Percentiles rank a stretch among this genome's conserved stretches.
These are phyloP conservation scores for Escallonia rubra DNA, from an alignment of 129 eudicot genomes.

Conservation along the genomic window DNA sequence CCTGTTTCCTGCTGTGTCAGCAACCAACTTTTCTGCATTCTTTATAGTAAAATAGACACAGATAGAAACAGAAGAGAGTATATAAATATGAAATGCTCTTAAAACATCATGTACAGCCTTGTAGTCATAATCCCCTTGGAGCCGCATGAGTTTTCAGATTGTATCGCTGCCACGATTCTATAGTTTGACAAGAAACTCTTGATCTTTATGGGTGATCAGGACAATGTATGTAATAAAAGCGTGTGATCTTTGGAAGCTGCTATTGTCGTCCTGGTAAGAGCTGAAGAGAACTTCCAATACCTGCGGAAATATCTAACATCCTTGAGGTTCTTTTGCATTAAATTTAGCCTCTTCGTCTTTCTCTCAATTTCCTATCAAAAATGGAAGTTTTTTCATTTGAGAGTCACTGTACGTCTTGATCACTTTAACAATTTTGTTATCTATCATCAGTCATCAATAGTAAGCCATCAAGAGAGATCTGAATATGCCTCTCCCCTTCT, in stretches of 20 bases:
- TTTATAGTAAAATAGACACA: background rate
- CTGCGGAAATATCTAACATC: background rate
- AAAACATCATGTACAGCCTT: background rate
- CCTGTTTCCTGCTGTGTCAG: conserved; percentile 10
- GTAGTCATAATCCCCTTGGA: background rate
- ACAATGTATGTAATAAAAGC: conserved; percentile 1
- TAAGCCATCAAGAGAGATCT: too few relatives aligned
- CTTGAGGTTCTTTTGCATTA: background rate
- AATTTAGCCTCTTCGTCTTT: too few relatives aligned
- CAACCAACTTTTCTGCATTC: conserved; percentile 12
- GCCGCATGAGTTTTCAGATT: background rate
- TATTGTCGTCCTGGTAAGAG: conserved; percentile 3
- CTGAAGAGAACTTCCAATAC: background rate
- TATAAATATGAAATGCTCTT: background rate
- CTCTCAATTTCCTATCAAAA: too few relatives aligned
- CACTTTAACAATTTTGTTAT: too few relatives aligned
- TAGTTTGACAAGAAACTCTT: background rate
- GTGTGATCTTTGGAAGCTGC: background rate
- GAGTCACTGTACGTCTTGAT: too few relatives aligned
- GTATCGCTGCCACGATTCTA: background rate
- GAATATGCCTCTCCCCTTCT: too few relatives aligned
- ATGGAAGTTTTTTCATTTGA: too few relatives aligned
- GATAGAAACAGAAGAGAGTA: conserved; percentile 1
- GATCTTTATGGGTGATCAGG: background rate
- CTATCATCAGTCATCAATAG: too few relatives aligned